These are phyloP conservation scores for Penicillium nordicum DNA, from an alignment of 2,329 filamentous ascomycete species.

Conservation along the genomic window DNA sequence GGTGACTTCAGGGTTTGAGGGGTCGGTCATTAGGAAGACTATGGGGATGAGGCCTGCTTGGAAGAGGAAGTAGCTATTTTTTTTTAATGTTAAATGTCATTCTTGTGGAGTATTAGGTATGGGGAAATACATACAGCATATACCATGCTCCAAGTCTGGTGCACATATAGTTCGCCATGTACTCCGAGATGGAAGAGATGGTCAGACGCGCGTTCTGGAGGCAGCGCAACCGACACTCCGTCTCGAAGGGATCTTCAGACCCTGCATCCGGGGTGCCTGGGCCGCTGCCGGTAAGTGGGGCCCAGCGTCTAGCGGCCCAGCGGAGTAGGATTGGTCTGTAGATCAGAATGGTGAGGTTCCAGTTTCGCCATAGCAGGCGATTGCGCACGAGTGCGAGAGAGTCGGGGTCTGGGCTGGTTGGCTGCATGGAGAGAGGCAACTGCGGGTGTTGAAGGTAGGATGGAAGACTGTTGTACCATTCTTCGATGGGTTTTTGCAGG, in stretches of 20 bases:
- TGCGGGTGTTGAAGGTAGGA: constrained; percentile 38
- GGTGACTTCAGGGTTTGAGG: constrained; percentile 35
- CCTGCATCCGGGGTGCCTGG: constrained; percentile 24
- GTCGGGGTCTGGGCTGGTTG: constrained; percentile 33
- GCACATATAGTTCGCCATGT: constrained; percentile 39
- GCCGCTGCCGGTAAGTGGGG: constrained; percentile 20
- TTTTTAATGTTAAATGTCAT: not conserved
- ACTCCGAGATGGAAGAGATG: constrained; percentile 43
- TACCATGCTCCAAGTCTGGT: constrained; percentile 45
- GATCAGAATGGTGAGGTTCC: constrained; percentile 45
- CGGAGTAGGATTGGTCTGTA: constrained; percentile 44
- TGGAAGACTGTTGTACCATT: constrained; percentile 43
- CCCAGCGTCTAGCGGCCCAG: constrained; percentile 39
- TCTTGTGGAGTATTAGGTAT: not conserved
- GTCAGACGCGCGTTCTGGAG: constrained; percentile 41
- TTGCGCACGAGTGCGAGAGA: constrained; percentile 40
- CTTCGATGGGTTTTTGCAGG: constrained; percentile 43
- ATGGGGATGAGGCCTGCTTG: constrained; percentile 45
- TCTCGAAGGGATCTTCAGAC: constrained; percentile 37
- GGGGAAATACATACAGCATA: constrained; percentile 34
- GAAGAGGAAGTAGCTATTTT: constrained; percentile 43
- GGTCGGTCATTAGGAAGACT: constrained; percentile 44
- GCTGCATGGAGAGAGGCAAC: constrained; percentile 19
- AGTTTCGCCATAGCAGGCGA: constrained; percentile 43
- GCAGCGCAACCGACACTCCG: constrained; percentile 39